Percentiles rank a stretch among this genome's conserved stretches.
These are phyloP conservation scores for Vachellia collinsii DNA, from an alignment of 306 rosid genomes.

Conservation along the genomic window DNA sequence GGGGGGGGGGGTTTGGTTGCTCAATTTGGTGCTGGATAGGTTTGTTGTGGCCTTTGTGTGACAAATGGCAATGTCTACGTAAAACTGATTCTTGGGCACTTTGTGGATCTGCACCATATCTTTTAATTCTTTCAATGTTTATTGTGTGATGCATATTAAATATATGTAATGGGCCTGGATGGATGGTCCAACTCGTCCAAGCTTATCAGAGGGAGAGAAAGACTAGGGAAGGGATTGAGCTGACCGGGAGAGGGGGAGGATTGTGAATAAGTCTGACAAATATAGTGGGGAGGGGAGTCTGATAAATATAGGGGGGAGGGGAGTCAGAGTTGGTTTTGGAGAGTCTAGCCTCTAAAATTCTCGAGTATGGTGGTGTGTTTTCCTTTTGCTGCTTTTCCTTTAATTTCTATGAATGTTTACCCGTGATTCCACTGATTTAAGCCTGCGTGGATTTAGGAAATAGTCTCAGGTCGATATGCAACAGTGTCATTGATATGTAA, in stretches of 20 bases:
- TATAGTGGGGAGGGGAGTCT: too few species aligned
- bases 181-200: not conserved
- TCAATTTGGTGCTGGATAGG: not conserved
- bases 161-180: not conserved
- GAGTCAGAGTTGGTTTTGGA: not conserved
- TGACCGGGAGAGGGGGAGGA: not conserved
- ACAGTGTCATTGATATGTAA: too few species aligned
- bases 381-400: not conserved
- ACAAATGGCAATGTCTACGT: not conserved
- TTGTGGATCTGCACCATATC: not conserved
- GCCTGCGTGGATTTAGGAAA: too few species aligned
- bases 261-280: too few species aligned
- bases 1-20: not conserved
- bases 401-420: too few species aligned
- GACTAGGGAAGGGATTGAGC: not conserved
- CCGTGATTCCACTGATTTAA: too few species aligned
- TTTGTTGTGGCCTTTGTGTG: not conserved
- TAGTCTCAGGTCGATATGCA: too few species aligned
- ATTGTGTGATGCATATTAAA: not conserved
- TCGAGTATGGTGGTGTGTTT: not conserved
- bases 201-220: not conserved
- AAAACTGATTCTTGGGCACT: not conserved
- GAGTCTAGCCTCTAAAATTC: not conserved
- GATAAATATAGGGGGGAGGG: not conserved
- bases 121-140: not conserved